Evolutionary conservation across 1,284 basidiomycete genomes (phyloP).

Genomic region (Tilletia caries): DNA sequence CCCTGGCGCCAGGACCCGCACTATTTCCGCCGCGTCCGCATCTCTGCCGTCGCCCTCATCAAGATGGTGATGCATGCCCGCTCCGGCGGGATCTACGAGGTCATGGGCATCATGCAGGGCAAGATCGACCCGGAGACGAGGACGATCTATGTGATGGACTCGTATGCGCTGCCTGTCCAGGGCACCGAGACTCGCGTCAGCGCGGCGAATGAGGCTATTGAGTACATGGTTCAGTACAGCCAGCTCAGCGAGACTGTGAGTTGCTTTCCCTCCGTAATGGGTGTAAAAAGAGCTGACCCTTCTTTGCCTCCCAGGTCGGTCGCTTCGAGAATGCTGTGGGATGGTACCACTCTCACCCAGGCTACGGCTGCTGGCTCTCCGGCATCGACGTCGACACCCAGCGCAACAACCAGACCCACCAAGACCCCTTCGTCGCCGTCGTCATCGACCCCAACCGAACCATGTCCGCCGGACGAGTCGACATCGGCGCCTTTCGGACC

Average conservation of each 20-base stretch:
- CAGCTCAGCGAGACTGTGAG: conserved; percentile 70
- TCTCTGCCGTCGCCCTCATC: conserved; percentile 89
- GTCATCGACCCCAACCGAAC: conserved; percentile 98
- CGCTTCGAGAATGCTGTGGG: conserved; percentile 84
- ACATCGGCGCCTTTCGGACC: conserved; percentile 96
- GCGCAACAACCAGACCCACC: conserved; percentile 86
- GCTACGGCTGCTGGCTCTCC: conserved; percentile 94
- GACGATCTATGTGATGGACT: conserved; percentile 77
- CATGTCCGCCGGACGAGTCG: conserved; percentile 93
- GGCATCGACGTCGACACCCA: conserved; percentile 96
- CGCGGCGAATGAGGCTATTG: conserved; percentile 90
- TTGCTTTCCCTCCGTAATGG: background rate
- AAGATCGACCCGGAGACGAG: conserved; percentile 82
- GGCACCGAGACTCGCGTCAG: conserved; percentile 99
- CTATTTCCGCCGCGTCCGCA: conserved; percentile 89
- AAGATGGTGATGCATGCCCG: conserved; percentile 99
- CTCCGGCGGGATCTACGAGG: conserved; percentile 93
- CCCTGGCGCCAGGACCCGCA: conserved; percentile 88
- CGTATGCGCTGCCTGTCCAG: conserved; percentile 92
- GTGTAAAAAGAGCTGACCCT: conserved; percentile 1
- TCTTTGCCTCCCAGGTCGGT: conserved; percentile 62
- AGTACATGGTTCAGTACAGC: conserved; percentile 96
- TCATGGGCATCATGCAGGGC: conserved; percentile 99
- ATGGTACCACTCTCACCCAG: conserved; percentile 99
- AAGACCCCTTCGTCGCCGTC: conserved; percentile 94